These are phyloP conservation scores for Macrolepiota dolichaula DNA, from an alignment of 768 basidiomycete species.

Conservation along the genomic window DNA sequence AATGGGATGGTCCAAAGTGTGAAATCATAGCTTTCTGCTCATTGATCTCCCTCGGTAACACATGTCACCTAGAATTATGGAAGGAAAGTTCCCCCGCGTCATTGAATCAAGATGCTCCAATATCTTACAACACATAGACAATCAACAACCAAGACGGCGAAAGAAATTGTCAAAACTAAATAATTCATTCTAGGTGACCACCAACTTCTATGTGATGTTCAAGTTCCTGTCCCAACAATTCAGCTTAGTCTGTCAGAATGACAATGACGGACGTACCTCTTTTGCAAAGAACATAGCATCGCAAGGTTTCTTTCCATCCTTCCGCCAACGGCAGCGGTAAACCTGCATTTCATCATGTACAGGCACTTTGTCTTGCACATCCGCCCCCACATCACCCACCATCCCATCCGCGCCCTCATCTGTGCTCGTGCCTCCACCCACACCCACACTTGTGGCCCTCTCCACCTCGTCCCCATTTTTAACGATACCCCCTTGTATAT, in stretches of 20 bases:
- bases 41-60: no score
- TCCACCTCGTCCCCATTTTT: slow-evolving; percentile 23
- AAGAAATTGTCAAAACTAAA: background rate
- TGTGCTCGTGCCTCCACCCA: no score
- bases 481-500: slow-evolving; percentile 16
- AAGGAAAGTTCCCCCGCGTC: no score
- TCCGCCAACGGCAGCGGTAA: slow-evolving; percentile 43
- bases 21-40: no score
- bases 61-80: no score
- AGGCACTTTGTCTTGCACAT: no score
- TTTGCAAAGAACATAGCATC: slow-evolving; percentile 28
- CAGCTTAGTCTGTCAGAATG: no score
- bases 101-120: background rate
- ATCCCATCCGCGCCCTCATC: background rate
- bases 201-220: background rate
- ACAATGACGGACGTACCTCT: slow-evolving; percentile 22
- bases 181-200: background rate
- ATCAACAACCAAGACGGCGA: background rate
- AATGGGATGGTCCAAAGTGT: no score
- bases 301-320: slow-evolving; percentile 25
- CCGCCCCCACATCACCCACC: slow-evolving; percentile 13
- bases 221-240: background rate
- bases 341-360: slow-evolving; percentile 27
- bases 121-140: background rate
- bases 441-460: slow-evolving; percentile 16